phyloP scores from a whole-genome alignment of 495 filamentous ascomycete species.

The Aspergillus cristatus region DNA sequence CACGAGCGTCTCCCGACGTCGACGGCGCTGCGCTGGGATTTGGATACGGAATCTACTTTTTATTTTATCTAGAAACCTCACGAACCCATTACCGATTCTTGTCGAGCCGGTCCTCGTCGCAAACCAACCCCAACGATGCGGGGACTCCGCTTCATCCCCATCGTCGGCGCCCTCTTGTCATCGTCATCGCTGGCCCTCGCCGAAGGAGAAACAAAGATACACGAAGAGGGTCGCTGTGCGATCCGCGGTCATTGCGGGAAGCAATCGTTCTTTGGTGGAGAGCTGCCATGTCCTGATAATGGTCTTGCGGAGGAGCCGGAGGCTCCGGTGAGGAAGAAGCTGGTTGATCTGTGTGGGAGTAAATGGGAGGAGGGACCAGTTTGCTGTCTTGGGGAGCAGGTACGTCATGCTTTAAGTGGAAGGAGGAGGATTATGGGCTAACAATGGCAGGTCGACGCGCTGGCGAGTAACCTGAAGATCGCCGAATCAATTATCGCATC shows the following conservation, averaged over 20 bases:
- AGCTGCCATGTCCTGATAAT: constrained; percentile 94
- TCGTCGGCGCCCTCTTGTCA: constrained; percentile 19
- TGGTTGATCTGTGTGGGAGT: constrained; percentile 77
- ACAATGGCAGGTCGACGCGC: constrained; percentile 54
- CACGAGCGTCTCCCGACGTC: neutral
- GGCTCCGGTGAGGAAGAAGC: constrained; percentile 55
- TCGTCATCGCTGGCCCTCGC: constrained; percentile 21
- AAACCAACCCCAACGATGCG: constrained; percentile 22
- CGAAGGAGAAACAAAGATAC: constrained; percentile 49
- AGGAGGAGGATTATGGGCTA: no score
- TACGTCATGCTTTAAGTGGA: no score
- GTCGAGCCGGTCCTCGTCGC: no score
- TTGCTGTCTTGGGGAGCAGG: constrained; percentile 79
- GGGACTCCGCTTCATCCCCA: constrained; percentile 20
- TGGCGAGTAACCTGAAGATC: constrained; percentile 74
- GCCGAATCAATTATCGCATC: constrained; percentile 80
- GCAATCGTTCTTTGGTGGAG: constrained; percentile 73
- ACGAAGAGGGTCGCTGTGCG: constrained; percentile 84
- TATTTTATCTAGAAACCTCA: no score
- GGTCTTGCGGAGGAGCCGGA: constrained; percentile 66
- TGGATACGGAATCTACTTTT: no score
- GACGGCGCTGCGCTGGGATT: no score
- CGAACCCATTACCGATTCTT: no score
- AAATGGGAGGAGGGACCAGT: constrained; percentile 76
- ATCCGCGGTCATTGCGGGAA: constrained; percentile 87